These are phyloP conservation scores for Phytophthora pseudosyringae DNA, from an alignment of 352 stramenopile genomes.

Conservation along the genomic window DNA sequence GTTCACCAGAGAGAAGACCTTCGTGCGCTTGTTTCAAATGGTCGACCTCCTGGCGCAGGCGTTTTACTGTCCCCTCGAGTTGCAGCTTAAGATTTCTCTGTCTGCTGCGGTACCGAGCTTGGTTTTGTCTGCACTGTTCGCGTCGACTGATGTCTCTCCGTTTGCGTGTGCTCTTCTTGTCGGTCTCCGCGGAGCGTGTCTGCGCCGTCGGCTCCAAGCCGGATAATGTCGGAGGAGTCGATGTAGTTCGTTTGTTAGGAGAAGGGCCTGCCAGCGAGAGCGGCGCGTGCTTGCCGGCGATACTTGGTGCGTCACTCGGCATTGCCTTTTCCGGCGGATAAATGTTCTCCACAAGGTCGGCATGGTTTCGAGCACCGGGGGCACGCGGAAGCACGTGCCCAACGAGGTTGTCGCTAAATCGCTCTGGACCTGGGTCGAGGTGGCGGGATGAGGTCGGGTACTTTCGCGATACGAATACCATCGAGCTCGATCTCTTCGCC, in stretches of 20 bases:
- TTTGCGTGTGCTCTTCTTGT: neutral
- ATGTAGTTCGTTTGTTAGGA: neutral
- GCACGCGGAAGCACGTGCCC: slow-evolving; percentile 1
- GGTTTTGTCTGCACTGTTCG: slow-evolving; percentile 9
- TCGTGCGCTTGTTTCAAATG: neutral
- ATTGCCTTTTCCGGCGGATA: neutral
- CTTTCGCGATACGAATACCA: neutral
- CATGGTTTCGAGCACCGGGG: neutral
- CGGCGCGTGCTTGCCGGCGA: neutral
- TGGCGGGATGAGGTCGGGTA: neutral
- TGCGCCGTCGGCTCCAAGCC: neutral
- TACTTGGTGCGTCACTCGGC: neutral
- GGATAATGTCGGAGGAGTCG: neutral
- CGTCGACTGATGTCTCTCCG: slow-evolving; percentile 4
- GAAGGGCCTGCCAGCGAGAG: neutral
- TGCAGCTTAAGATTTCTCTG: slow-evolving; percentile 7
- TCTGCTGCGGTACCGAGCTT: slow-evolving; percentile 21
- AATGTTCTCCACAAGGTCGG: neutral
- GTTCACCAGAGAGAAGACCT: neutral
- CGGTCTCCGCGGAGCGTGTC: neutral
- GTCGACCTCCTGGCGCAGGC: slow-evolving; percentile 3
- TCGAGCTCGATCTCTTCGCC: neutral
- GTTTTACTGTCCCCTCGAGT: neutral
- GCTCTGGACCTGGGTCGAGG: neutral
- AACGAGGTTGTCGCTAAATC: neutral